Evolutionary conservation across 495 filamentous ascomycete species (phyloP).

Genomic region (Podospora appendiculata): DNA sequence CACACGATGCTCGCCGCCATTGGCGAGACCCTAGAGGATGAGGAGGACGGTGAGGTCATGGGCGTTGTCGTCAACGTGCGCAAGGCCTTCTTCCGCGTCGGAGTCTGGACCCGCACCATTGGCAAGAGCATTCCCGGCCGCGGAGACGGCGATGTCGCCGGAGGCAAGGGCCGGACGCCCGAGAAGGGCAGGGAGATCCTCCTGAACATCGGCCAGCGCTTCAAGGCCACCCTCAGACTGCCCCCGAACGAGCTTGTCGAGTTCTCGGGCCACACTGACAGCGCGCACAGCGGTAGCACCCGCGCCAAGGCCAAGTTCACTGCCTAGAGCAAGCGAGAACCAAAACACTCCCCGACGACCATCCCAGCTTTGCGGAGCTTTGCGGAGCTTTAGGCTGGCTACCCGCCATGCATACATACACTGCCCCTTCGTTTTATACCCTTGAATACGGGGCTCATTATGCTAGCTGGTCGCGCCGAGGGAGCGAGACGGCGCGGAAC

Average conservation of each 20-base stretch:
- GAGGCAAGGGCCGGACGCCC: conserved; percentile 58
- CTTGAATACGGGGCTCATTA: background rate
- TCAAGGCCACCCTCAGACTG: conserved; percentile 84
- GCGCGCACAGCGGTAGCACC: conserved; percentile 84
- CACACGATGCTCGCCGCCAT: conserved; percentile 95
- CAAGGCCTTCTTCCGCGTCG: conserved; percentile 95
- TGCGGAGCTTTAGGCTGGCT: background rate
- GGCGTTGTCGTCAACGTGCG: conserved; percentile 98
- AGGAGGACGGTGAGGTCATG: conserved; percentile 95
- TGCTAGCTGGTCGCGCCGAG: background rate
- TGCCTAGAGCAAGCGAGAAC: conserved; percentile 39
- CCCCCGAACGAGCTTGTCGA: conserved; percentile 70
- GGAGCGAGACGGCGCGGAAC: background rate
- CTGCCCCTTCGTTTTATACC: background rate
- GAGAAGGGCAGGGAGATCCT: conserved; percentile 82
- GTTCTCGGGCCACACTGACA: conserved; percentile 95
- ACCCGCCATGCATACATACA: background rate
- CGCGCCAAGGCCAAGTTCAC: conserved; percentile 90
- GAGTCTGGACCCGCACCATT: conserved; percentile 84
- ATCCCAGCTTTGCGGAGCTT: background rate
- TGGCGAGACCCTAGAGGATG: conserved; percentile 93
- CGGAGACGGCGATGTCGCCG: conserved; percentile 59
- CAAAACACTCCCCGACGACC: background rate
- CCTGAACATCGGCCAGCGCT: conserved; percentile 71
- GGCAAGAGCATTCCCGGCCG: conserved; percentile 73